A percentile compares a stretch with the other conserved stretches of the same genome.
phyloP scores from a whole-genome alignment of 805 yeast genomes.

The Candida vaughaniae region DNA sequence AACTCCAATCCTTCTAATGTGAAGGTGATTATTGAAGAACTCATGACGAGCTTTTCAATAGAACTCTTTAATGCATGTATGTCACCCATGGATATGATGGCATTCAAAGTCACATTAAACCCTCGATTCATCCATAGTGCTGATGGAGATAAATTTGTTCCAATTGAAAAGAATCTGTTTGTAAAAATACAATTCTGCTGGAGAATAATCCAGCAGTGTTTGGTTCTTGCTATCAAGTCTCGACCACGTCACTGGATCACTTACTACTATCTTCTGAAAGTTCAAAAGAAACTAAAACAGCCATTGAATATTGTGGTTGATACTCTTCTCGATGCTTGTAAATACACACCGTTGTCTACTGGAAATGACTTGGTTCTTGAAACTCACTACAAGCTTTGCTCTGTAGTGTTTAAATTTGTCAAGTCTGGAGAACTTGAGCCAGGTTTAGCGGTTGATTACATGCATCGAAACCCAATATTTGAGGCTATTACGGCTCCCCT shows the following conservation, averaged over 20 bases:
- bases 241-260: slow-evolving; percentile 59
- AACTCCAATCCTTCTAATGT: slow-evolving; percentile 11
- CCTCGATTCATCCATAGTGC: slow-evolving; percentile 33
- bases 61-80: slow-evolving; percentile 59
- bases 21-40: slow-evolving; percentile 36
- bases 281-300: slow-evolving; percentile 48
- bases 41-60: slow-evolving; percentile 57
- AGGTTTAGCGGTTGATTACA: slow-evolving; percentile 34
- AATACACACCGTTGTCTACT: slow-evolving; percentile 32
- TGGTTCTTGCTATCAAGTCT: slow-evolving; percentile 46
- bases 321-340: slow-evolving; percentile 45
- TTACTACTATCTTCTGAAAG: slow-evolving; percentile 57
- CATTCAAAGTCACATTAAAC: slow-evolving; percentile 44
- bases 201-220: slow-evolving; percentile 41
- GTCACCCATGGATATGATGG: slow-evolving; percentile 64
- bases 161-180: slow-evolving; percentile 20
- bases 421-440: slow-evolving; percentile 32
- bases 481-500: neutral
- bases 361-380: slow-evolving; percentile 61
- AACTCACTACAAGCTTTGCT: slow-evolving; percentile 69
- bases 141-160: slow-evolving; percentile 24
- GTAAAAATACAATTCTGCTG: slow-evolving; percentile 27
- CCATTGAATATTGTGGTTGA: slow-evolving; percentile 36
- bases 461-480: slow-evolving; percentile 34
- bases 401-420: slow-evolving; percentile 57